Evolutionary conservation across 768 basidiomycete genomes (phyloP), one percentile per base, ranked within the genome.

Genomic region (Calvatia gigantea): DNA sequence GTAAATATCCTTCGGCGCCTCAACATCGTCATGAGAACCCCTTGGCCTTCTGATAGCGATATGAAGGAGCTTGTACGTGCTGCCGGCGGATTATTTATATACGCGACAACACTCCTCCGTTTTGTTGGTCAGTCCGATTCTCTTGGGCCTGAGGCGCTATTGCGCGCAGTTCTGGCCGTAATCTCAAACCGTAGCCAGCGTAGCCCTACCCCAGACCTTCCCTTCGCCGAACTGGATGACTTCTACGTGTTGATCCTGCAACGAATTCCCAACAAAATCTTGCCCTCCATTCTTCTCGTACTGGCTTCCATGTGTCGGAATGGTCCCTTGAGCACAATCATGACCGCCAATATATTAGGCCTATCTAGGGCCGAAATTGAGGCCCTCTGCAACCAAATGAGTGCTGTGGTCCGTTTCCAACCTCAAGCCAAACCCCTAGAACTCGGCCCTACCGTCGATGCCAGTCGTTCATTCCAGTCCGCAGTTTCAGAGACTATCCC

Each of bases 31-130:
- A n/a, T 3, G n/a, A 19, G 6, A 6, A n/a, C 17, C 14, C 15
- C 27, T 0, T 62, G 61, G 61, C 63, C 63, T 0, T 45, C 57
- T 2, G 29, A 52, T 6, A 15, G 7, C 3, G 51, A 46, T 57
- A 41, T 64, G 4, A 6, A 52, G 12, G 46, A 4, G 6, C 46
- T 62, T 8, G 63, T 70, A 6, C 23, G 57, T 5, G 61, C 61
- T 37, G 57, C 68, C 0, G 55, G 58, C 0, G 63, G 67, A 0
- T 54, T 67, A 11, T 69, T 69, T 41, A 63, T 70, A 8, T 69
- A 66, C 47, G 64, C 66, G 1, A 29, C 63, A 15, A 65, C 68
- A 0, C 63, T 66, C 3, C 46, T 64, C 43, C 63, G 63, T 42
- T 68, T 66, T 42, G 58, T 67, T 12, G 64, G 46, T 59, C 15